Percentiles rank a stretch among this genome's conserved stretches.
Evolutionary conservation across 2,329 filamentous ascomycete genomes (phyloP).

Genomic region (Lomentospora prolificans): DNA sequence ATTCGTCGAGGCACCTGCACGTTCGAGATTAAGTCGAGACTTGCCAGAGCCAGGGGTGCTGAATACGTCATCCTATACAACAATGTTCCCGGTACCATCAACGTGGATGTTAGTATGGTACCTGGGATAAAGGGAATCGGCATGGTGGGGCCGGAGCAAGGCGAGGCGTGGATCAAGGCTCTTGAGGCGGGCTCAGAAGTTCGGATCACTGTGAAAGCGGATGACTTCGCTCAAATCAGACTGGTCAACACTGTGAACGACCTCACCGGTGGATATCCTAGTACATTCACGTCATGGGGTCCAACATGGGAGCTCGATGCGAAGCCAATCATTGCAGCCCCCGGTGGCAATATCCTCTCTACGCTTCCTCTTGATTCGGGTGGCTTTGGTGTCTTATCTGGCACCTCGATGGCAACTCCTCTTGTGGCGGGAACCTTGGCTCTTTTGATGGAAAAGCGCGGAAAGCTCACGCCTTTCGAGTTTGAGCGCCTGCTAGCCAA

Average conservation of each 20-base stretch:
- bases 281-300: constrained; percentile 47
- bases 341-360: constrained; percentile 48
- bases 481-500: constrained; percentile 40
- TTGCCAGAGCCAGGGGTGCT: constrained; percentile 44
- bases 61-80: constrained; percentile 55
- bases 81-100: constrained; percentile 28
- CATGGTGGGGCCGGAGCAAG: constrained; percentile 31
- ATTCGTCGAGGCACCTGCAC: constrained; percentile 49
- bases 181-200: constrained; percentile 34
- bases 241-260: constrained; percentile 25
- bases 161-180: constrained; percentile 31
- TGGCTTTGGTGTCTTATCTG: constrained; percentile 41
- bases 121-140: constrained; percentile 25
- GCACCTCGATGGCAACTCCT: constrained; percentile 53
- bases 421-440: constrained; percentile 45
- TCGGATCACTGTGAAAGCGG: constrained; percentile 32
- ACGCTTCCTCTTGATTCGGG: constrained; percentile 39
- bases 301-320: constrained; percentile 49
- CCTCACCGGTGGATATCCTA: constrained; percentile 39
- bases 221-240: constrained; percentile 24
- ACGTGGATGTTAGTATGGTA: constrained; percentile 22
- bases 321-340: constrained; percentile 46
- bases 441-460: constrained; percentile 40
- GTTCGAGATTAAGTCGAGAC: constrained; percentile 42
- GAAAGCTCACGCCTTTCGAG: constrained; percentile 37